These are phyloP conservation scores for Apiospora rasikravindrae DNA, from an alignment of 2,329 filamentous ascomycete genomes.

Conservation along the genomic window DNA sequence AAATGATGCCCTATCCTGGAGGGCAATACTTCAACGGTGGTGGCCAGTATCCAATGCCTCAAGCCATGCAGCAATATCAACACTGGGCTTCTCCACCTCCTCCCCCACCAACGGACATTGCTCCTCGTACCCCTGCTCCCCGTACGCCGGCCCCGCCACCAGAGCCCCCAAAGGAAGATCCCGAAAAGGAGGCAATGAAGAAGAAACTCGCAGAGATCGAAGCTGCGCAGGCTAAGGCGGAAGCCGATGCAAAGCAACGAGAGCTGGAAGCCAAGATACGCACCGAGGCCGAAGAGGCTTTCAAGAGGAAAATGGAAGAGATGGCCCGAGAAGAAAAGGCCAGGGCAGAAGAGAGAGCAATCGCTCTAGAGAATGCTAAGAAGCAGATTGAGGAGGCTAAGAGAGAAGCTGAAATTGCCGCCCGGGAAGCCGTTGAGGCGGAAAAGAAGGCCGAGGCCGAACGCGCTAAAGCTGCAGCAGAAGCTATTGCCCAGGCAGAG, in stretches of 20 bases:
- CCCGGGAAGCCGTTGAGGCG: conserved; percentile 46
- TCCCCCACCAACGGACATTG: conserved; percentile 39
- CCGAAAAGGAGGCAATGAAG: conserved; percentile 66
- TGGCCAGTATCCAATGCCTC: conserved; percentile 29
- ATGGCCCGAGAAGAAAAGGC: conserved; percentile 42
- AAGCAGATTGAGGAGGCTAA: conserved; percentile 54
- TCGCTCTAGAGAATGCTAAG: conserved; percentile 50
- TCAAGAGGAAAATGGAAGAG: conserved; percentile 48
- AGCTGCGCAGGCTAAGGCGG: conserved; percentile 50
- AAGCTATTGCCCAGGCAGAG: conserved; percentile 50
- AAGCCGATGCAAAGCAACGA: conserved; percentile 50
- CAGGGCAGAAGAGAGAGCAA: conserved; percentile 39
- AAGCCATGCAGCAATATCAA: conserved; percentile 56
- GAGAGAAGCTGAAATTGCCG: conserved; percentile 50
- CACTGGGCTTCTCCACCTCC: conserved; percentile 41
- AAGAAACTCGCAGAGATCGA: conserved; percentile 61
- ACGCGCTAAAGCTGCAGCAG: conserved; percentile 36
- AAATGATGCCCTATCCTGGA: conserved; percentile 45
- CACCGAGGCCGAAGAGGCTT: conserved; percentile 52
- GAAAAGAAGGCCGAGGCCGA: conserved; percentile 46
- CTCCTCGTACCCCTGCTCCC: conserved; percentile 20
- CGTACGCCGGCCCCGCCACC: conserved; percentile 2
- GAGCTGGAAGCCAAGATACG: conserved; percentile 52
- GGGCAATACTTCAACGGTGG: conserved; percentile 48
- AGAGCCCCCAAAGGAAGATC: conserved; percentile 44